Evolutionary conservation across 2,329 filamentous ascomycete genomes (phyloP), one percentile per base, ranked within the genome.

Genomic region (Ascochyta pisi): DNA sequence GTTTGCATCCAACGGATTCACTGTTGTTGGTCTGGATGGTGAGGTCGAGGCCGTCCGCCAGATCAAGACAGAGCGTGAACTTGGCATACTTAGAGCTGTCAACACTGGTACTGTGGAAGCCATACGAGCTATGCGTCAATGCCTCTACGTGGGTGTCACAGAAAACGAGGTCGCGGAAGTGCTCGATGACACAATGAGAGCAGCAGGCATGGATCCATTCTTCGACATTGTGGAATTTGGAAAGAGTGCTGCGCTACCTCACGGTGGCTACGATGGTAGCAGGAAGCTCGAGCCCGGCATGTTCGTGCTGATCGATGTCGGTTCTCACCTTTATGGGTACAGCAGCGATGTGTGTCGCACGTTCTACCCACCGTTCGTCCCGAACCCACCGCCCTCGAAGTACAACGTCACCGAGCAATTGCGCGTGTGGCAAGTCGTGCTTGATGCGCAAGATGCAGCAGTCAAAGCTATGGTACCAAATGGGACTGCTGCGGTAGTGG

Each of bases 191-290:
- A 82, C 84, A 0, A 67, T 88, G 59, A 70, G 80, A 12, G 82
- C 82, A 1, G 76, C 82, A 4, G 83, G 84, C 0, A 78, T 88
- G 62, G 74, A 81, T 15, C 79, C 83, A 0, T 87, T 88, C 71
- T 88, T 88, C 68, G 81, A 88, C 65, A 85, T 88, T 56, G 86
- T 88, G 0, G 78, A 87, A 4, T 88, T 88, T 51, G 85, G 83
- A 41, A 80, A 82, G 59, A 77, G 83, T 45, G 82, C 81, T 1
- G 81, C 82, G 0, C 73, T 84, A 5, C 82, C 83, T 0, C 83
- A 85, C 57, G 83, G 83, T 0, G 83, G 83, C 1, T 81, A 82
- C 57, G 78, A 82, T 6, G 82, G 77, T 1, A 68, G 61, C 15
- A 84, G 84, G 64, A 77, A 79, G 42, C 72, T 87, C 8, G 80